Evolutionary conservation across 805 yeast species (phyloP).

Genomic region (Kuraishia borneana): DNA sequence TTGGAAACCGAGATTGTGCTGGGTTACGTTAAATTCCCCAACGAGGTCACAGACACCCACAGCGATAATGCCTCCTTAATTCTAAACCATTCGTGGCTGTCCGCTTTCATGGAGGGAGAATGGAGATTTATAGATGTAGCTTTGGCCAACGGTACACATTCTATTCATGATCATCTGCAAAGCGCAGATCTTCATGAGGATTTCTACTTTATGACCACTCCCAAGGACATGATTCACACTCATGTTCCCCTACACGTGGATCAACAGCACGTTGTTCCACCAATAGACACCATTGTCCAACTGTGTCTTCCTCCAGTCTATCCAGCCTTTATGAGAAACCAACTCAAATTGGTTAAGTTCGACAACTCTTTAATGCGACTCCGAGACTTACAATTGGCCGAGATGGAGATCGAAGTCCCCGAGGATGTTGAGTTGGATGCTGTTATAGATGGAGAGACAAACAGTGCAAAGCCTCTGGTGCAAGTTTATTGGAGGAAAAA

Average conservation of each 20-base stretch:
- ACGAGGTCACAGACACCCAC: conserved; percentile 32
- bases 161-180: conserved; percentile 31
- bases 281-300: conserved; percentile 68
- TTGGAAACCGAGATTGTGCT: conserved; percentile 66
- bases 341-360: conserved; percentile 51
- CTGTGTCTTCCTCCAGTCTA: conserved; percentile 78
- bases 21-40: conserved; percentile 80
- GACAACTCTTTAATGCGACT: conserved; percentile 69
- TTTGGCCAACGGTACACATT: conserved; percentile 48
- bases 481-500: conserved; percentile 67
- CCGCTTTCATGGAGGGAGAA: conserved; percentile 62
- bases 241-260: conserved; percentile 75
- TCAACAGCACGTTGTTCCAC: conserved; percentile 81
- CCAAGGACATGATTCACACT: conserved; percentile 65
- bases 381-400: conserved; percentile 67
- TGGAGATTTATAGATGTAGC: conserved; percentile 74
- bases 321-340: conserved; percentile 61
- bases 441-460: conserved; percentile 33
- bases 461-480: conserved; percentile 49
- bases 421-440: conserved; percentile 57
- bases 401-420: conserved; percentile 67
- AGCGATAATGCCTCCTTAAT: conserved; percentile 32
- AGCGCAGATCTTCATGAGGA: conserved; percentile 23
- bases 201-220: conserved; percentile 71
- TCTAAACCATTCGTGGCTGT: conserved; percentile 85